These are phyloP conservation scores for Debaryomyces robertsiae DNA, from an alignment of 1,139 yeast genomes.

Conservation along the genomic window DNA sequence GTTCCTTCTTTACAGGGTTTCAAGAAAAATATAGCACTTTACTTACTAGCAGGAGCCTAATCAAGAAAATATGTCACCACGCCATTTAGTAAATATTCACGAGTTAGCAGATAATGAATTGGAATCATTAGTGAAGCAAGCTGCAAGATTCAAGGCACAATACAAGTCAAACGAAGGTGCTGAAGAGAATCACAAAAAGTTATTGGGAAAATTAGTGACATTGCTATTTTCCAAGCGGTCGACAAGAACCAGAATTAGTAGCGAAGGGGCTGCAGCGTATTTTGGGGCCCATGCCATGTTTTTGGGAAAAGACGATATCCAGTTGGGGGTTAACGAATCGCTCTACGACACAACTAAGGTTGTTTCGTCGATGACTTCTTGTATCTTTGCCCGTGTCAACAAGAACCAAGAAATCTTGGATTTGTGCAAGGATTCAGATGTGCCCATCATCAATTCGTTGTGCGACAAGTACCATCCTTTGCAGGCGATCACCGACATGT, in stretches of 20 bases:
- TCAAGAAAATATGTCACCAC: constrained; percentile 27
- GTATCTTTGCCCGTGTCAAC: constrained; percentile 94
- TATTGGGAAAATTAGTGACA: constrained; percentile 81
- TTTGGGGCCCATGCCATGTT: constrained; percentile 98
- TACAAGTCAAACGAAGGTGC: constrained; percentile 51
- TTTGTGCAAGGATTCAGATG: constrained; percentile 72
- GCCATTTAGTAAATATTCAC: constrained; percentile 72
- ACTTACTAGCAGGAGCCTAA: not conserved
- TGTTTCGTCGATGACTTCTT: constrained; percentile 91
- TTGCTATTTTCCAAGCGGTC: constrained; percentile 86
- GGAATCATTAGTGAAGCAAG: constrained; percentile 59
- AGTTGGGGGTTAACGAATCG: constrained; percentile 91
- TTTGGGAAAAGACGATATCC: constrained; percentile 93
- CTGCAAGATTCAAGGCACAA: constrained; percentile 53
- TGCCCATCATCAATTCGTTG: constrained; percentile 89
- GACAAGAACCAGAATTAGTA: constrained; percentile 90
- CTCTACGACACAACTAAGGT: constrained; percentile 86
- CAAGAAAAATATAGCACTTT: not conserved
- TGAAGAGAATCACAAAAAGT: constrained; percentile 51
- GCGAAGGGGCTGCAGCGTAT: constrained; percentile 92
- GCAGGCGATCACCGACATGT: constrained; percentile 89
- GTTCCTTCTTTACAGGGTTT: not conserved
- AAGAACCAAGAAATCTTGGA: constrained; percentile 79
- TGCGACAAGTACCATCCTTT: constrained; percentile 94
- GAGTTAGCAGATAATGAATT: constrained; percentile 67